Conservation (phyloP, 1,284 basidiomycete species). For the Pascua guehoae region DNA sequence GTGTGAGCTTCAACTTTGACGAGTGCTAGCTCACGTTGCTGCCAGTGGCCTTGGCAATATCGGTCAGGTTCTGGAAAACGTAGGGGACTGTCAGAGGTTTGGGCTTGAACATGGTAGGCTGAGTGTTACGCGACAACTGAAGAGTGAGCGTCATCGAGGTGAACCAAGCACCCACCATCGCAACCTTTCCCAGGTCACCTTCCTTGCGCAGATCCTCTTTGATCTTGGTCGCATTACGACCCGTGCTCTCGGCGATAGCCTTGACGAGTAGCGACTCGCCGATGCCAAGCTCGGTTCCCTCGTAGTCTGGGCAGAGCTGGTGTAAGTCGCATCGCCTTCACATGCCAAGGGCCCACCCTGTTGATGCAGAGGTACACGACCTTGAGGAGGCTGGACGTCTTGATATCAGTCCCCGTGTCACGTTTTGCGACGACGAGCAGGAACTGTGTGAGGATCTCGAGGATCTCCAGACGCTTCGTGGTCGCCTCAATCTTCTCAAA, state of each 20-base stretch:
- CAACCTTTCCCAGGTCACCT: slow-evolving; percentile 92
- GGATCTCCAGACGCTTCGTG: slow-evolving; percentile 93
- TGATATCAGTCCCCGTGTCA: slow-evolving; percentile 39
- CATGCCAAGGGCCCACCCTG: slow-evolving; percentile 57
- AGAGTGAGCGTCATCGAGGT: neutral
- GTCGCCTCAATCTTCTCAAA: slow-evolving; percentile 91
- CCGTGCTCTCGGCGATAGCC: slow-evolving; percentile 92
- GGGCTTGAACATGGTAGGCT: slow-evolving; percentile 92
- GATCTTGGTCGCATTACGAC: slow-evolving; percentile 73
- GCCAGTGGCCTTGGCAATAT: slow-evolving; percentile 80
- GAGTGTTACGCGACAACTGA: slow-evolving; percentile 86
- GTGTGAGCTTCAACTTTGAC: neutral
- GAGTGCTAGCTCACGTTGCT: slow-evolving; percentile 61
- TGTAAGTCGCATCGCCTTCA: neutral
- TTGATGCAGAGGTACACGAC: slow-evolving; percentile 97
- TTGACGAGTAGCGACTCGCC: slow-evolving; percentile 93
- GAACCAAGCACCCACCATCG: slow-evolving; percentile 62
- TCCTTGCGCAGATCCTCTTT: slow-evolving; percentile 91
- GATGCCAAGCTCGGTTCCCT: slow-evolving; percentile 93
- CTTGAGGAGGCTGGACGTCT: slow-evolving; percentile 69
- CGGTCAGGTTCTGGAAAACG: slow-evolving; percentile 79
- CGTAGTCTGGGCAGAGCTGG: slow-evolving; percentile 90
- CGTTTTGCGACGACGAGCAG: slow-evolving; percentile 80
- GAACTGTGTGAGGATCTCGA: slow-evolving; percentile 80
- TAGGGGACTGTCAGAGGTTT: slow-evolving; percentile 82